These are phyloP conservation scores for Rhododendron simsii DNA, from an alignment of 148 eudicot genomes.

Conservation along the genomic window DNA sequence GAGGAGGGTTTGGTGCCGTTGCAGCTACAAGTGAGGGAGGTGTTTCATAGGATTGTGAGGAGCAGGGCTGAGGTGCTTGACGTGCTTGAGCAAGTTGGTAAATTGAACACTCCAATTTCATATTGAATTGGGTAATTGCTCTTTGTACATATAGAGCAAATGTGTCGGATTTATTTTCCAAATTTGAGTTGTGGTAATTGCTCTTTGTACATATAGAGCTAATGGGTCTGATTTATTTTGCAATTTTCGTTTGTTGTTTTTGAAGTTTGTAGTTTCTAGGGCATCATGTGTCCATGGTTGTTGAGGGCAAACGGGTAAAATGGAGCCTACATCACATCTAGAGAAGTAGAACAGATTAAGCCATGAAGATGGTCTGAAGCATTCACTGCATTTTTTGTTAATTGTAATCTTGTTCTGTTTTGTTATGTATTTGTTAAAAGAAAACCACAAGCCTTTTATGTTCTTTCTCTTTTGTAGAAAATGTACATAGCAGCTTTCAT, in stretches of 20 bases:
- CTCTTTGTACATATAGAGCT: background rate
- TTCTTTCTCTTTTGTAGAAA: background rate
- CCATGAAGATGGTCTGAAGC: background rate
- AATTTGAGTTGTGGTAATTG: background rate
- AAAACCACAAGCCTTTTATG: background rate
- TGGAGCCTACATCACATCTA: background rate
- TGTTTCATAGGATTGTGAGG: conserved; percentile 84
- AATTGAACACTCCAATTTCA: conserved; percentile 38
- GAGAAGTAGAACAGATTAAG: background rate
- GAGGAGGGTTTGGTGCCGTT: conserved; percentile 74
- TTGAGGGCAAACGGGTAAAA: background rate
- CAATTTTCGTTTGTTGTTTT: background rate
- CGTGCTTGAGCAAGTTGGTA: conserved; percentile 61
- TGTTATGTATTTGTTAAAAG: background rate
- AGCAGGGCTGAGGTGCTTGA: conserved; percentile 72
- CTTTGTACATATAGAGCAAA: background rate
- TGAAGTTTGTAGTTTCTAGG: background rate
- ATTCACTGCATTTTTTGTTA: conserved; percentile 5
- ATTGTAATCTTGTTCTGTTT: background rate
- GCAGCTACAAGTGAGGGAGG: conserved; percentile 69
- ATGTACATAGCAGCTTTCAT: background rate
- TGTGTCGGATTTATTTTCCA: background rate
- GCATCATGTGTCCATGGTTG: background rate
- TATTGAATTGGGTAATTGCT: conserved; percentile 19
- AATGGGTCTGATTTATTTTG: background rate